These are phyloP conservation scores for Ilyonectria destructans DNA, from an alignment of 2,329 filamentous ascomycete species.

Conservation along the genomic window DNA sequence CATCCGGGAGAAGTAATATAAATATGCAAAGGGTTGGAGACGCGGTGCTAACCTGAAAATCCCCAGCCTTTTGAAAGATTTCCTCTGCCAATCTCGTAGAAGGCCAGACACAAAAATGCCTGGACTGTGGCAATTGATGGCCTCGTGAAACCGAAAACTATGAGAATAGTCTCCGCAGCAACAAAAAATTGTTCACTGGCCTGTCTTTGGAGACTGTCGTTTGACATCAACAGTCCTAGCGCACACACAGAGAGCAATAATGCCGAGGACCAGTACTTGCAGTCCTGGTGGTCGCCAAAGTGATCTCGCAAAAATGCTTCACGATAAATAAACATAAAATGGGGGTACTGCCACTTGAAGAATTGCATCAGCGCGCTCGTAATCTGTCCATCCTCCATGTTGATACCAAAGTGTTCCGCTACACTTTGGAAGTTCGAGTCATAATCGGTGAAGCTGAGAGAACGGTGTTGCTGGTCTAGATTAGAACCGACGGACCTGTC, in stretches of 20 bases:
- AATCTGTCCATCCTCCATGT: conserved; percentile 41
- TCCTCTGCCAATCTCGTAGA: conserved; percentile 49
- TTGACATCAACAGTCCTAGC: conserved; percentile 40
- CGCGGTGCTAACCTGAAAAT: conserved; percentile 42
- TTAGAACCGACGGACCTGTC: neutral
- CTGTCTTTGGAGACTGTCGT: conserved; percentile 24
- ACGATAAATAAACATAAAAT: conserved; percentile 53
- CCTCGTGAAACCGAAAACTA: conserved; percentile 43
- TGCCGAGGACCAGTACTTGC: conserved; percentile 50
- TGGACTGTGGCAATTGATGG: conserved; percentile 47
- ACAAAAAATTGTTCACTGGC: conserved; percentile 41
- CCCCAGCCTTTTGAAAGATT: conserved; percentile 51
- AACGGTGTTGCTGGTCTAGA: conserved; percentile 15
- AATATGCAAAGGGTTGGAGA: neutral
- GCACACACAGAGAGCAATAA: conserved; percentile 47
- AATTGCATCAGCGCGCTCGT: conserved; percentile 42
- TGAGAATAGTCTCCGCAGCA: conserved; percentile 48
- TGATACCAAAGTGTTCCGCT: conserved; percentile 44
- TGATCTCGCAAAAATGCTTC: conserved; percentile 50
- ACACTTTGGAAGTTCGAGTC: conserved; percentile 39
- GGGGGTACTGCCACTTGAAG: conserved; percentile 51
- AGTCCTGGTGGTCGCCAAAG: conserved; percentile 34
- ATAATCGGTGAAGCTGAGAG: conserved; percentile 16
- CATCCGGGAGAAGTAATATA: neutral
- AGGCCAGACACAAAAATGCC: conserved; percentile 48